Evolutionary conservation across 83 land plant species (phyloP).

Genomic region (Isoetes engelmannii): DNA sequence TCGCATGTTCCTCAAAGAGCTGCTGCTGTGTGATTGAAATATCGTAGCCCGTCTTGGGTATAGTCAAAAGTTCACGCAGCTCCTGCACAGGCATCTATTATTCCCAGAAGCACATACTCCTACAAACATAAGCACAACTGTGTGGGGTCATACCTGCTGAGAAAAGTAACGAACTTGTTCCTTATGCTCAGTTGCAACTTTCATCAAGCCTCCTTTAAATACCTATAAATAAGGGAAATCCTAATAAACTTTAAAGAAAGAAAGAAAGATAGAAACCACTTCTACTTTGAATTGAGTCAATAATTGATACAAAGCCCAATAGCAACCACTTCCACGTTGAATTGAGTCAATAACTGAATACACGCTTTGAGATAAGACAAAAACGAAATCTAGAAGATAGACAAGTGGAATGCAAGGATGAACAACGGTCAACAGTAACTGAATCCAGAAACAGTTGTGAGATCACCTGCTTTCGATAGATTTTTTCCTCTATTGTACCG

Average conservation of each 20-base stretch:
- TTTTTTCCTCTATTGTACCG: slow-evolving; percentile 95
- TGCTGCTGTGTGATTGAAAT: slow-evolving; percentile 87
- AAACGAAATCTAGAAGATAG: background rate
- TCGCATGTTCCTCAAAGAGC: slow-evolving; percentile 77
- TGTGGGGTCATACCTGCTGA: slow-evolving; percentile 45
- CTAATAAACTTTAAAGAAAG: background rate
- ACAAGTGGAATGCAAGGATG: background rate
- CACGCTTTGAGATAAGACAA: background rate
- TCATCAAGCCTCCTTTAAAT: slow-evolving; percentile 90
- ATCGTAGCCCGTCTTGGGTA: slow-evolving; percentile 87
- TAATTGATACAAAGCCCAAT: background rate
- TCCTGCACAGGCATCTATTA: slow-evolving; percentile 47
- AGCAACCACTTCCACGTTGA: slow-evolving; percentile 9
- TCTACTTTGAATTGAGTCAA: no score
- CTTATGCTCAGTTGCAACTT: slow-evolving; percentile 81
- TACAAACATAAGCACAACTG: background rate
- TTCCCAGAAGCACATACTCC: background rate
- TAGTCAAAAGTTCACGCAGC: slow-evolving; percentile 66
- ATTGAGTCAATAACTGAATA: background rate
- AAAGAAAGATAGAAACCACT: background rate
- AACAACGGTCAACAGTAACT: background rate
- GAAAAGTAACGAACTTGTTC: slow-evolving; percentile 94
- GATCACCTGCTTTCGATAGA: slow-evolving; percentile 79
- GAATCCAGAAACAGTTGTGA: background rate
- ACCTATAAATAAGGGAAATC: slow-evolving; percentile 36